Base-by-base conservation (phyloP, 2,329 filamentous ascomycete species). In the Nothophoma quercina region DNA sequence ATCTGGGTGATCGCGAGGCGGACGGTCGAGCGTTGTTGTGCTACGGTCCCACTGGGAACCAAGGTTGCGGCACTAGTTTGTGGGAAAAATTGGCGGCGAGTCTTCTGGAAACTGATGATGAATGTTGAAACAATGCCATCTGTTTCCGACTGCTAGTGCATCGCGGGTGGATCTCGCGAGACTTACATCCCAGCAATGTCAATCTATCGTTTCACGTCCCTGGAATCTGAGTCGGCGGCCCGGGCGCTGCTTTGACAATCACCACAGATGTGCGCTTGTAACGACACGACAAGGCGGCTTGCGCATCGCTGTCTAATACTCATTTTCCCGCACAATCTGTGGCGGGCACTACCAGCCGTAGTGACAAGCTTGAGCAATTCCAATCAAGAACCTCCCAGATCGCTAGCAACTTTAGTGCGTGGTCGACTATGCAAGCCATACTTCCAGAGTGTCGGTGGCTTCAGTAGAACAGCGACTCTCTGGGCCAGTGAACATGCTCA, bases 171-270 rank as follows among this genome's bases (percentile, higher is more conserved):
- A 45, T 36, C 26, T 55, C 49, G 43, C 38, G 43, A 56, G 55
- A 47, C 53, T 34, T 39, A 40, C 28, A 49, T 39, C 46, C 54
- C 51, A 44, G 51, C 48, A 49, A 46, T 36, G 42, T 28, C 42
- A 55, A 43, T 56, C 60, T 60, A 63, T 65, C 44, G 66, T 68
- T 69, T 69, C 62, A 64, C 35, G 48, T 62, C 50, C 53, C 58
- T 54, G 48, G 34, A 25, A 43, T 42, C 39, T 54, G 48, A 59
- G 34, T 54, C 56, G 52, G 44, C 35, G 32, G 18, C 18, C 32
- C 33, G 23, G 39, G 36, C 19, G 22, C 33, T 53, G 44, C 28
- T 51, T 56, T 39, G 46, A 51, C 15, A 42, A 52, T 29, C 40
- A 38, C 23, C 25, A 23, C 32, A 34, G 44, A 55, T 34, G 36